Conservation (phyloP, 495 filamentous ascomycete species). For the Tricharina praecox region DNA sequence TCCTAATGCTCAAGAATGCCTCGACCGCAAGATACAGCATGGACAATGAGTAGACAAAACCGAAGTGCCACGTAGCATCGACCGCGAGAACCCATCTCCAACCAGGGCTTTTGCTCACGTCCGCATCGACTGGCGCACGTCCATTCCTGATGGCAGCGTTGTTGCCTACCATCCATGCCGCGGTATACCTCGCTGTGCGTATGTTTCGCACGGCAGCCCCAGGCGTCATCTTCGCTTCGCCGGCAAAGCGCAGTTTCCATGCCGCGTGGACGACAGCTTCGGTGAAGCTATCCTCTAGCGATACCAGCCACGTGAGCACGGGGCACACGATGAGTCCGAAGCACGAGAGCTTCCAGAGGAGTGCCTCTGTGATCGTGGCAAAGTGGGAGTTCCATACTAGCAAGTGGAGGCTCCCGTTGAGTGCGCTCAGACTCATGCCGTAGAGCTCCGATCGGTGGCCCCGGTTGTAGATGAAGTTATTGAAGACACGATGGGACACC, state of each 20-base stretch:
- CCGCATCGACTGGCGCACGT: not conserved
- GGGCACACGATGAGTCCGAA: not conserved
- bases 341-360: constrained; percentile 9
- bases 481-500: not conserved
- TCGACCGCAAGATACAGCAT: constrained; percentile 8
- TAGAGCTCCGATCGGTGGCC: not conserved
- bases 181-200: not conserved
- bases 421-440: not conserved
- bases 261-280: not conserved
- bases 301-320: not conserved
- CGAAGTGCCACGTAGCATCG: not conserved
- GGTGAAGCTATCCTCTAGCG: not conserved
- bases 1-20: constrained; percentile 9
- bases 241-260: not conserved
- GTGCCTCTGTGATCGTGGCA: not conserved
- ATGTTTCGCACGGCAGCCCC: not conserved
- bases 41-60: constrained; percentile 3
- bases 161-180: not conserved
- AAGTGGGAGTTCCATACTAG: constrained; percentile 13
- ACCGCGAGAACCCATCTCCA: not conserved
- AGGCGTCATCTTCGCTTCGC: not conserved
- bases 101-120: not conserved
- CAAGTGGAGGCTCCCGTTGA: not conserved
- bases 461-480: not conserved
- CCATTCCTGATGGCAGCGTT: not conserved